These are phyloP conservation scores for Candida koratica DNA, from an alignment of 805 yeast genomes.

Conservation along the genomic window DNA sequence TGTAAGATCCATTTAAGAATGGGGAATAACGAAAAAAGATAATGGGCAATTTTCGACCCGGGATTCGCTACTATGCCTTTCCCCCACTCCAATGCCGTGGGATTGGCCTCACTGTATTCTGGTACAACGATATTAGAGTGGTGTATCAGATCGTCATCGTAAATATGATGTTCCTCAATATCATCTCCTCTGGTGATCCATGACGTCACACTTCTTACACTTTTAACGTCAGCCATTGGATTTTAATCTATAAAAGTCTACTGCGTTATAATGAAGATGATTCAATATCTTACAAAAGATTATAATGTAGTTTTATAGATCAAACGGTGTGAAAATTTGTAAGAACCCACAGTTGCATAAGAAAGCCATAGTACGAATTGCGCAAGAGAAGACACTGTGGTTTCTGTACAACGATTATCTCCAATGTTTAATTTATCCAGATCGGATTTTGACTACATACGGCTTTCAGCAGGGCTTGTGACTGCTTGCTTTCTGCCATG, in stretches of 20 bases:
- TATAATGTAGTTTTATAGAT: neutral
- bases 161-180: slow-evolving; percentile 8
- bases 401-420: too few species aligned
- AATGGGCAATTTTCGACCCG: slow-evolving; percentile 34
- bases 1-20: slow-evolving; percentile 79
- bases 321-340: neutral
- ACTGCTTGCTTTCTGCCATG: too few species aligned
- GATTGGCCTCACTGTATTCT: slow-evolving; percentile 32
- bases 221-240: slow-evolving; percentile 4
- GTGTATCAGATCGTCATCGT: slow-evolving; percentile 1
- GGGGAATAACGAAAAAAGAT: slow-evolving; percentile 69
- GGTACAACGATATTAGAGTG: slow-evolving; percentile 23
- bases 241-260: too few species aligned
- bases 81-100: slow-evolving; percentile 32
- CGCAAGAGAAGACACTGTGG: neutral
- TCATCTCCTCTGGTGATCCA: slow-evolving; percentile 7
- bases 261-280: too few species aligned
- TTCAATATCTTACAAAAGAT: neutral
- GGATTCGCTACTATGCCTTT: slow-evolving; percentile 36
- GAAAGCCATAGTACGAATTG: slow-evolving; percentile 6
- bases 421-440: too few species aligned
- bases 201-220: slow-evolving; percentile 5
- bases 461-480: too few species aligned
- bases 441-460: too few species aligned
- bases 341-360: slow-evolving; percentile 4